Evolutionary conservation across 2,329 filamentous ascomycete genomes (phyloP).

Genomic region (Diaporthe longicolla): DNA sequence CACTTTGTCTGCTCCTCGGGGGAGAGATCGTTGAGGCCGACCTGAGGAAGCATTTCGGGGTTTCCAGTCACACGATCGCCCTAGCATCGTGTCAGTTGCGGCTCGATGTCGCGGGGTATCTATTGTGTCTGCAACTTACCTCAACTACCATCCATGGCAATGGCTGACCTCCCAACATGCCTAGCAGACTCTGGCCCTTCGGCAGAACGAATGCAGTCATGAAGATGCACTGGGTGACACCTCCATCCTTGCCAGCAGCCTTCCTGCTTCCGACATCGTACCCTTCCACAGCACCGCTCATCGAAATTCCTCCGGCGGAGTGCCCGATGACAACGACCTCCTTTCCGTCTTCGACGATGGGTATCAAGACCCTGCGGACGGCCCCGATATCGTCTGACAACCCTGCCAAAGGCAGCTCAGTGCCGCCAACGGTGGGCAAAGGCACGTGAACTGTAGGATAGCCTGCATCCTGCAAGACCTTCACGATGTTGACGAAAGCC

Average conservation of each 20-base stretch:
- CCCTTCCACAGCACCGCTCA: conserved; percentile 54
- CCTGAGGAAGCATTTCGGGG: conserved; percentile 36
- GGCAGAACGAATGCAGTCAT: conserved; percentile 52
- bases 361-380: conserved; percentile 22
- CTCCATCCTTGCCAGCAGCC: conserved; percentile 52
- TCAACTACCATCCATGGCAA: conserved; percentile 43
- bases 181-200: conserved; percentile 40
- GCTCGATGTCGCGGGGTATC: neutral
- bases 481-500: conserved; percentile 9
- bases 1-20: conserved; percentile 36
- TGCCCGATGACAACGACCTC: conserved; percentile 59
- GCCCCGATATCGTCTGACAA: conserved; percentile 34
- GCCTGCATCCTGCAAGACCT: conserved; percentile 15
- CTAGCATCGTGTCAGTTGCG: neutral
- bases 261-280: conserved; percentile 52
- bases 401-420: conserved; percentile 22
- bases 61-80: conserved; percentile 41
- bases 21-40: conserved; percentile 41
- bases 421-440: conserved; percentile 24
- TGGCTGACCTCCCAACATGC: conserved; percentile 40
- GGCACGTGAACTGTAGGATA: conserved; percentile 4
- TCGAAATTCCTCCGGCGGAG: conserved; percentile 59
- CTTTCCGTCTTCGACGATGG: conserved; percentile 53
- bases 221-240: conserved; percentile 56
- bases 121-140: neutral